phyloP scores from a whole-genome alignment of 371 early-diverging fungal genomes.

The Apophysomyces ossiformis region DNA sequence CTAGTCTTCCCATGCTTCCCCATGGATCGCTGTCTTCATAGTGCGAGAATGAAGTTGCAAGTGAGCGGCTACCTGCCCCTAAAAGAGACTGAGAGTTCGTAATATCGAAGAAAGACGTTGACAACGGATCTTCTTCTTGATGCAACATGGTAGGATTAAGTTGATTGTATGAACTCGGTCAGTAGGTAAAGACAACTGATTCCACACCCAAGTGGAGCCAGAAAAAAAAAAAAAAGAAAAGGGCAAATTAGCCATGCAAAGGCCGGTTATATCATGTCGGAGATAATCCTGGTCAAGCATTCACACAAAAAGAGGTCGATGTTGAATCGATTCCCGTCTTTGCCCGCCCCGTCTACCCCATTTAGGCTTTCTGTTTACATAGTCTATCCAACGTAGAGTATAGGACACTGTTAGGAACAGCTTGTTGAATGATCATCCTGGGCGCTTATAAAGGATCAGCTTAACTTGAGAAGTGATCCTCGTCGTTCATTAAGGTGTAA shows the following conservation, averaged over 20 bases:
- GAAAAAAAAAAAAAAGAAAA: neutral
- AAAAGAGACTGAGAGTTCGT: neutral
- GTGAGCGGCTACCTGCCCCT: neutral
- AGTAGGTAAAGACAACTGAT: neutral
- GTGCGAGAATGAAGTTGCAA: neutral
- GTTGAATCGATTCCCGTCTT: conserved; percentile 4
- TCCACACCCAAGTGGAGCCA: neutral
- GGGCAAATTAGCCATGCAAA: conserved; percentile 3
- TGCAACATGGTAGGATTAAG: conserved; percentile 1
- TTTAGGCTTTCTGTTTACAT: conserved; percentile 6
- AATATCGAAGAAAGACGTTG: conserved; percentile 3
- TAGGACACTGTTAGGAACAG: neutral
- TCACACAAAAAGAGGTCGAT: neutral
- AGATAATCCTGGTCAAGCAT: neutral
- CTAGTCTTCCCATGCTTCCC: conserved; percentile 2
- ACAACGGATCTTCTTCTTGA: conserved; percentile 7
- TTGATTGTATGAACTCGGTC: neutral
- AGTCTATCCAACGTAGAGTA: neutral
- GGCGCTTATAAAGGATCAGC: too few species aligned
- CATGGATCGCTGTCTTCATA: conserved; percentile 4
- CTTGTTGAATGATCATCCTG: neutral
- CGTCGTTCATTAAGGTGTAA: too few species aligned
- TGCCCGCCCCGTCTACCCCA: conserved; percentile 3
- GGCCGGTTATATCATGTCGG: neutral
- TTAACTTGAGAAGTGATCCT: neutral